These are phyloP conservation scores for Aspergillus brunneoviolaceus DNA, from an alignment of 2,329 filamentous ascomycete species.

Conservation along the genomic window DNA sequence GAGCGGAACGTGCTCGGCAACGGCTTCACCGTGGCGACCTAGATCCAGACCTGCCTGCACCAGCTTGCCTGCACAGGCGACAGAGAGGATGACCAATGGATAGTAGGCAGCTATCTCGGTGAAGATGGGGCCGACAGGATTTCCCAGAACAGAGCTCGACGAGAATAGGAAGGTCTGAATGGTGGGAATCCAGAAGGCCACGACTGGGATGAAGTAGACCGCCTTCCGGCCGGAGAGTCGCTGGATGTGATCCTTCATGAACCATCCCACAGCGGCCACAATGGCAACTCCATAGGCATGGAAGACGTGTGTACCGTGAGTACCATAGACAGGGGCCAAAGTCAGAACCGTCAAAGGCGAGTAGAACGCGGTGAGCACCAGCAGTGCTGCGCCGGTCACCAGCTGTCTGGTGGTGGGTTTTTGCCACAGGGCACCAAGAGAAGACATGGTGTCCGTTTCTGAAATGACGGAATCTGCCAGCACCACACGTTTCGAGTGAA, in stretches of 20 bases:
- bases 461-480: not conserved
- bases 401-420: slow-evolving; percentile 28
- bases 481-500: not conserved
- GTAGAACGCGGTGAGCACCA: slow-evolving; percentile 41
- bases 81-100: slow-evolving; percentile 64
- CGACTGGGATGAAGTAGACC: slow-evolving; percentile 62
- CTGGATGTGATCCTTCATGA: slow-evolving; percentile 58
- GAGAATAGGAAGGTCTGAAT: slow-evolving; percentile 71
- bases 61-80: slow-evolving; percentile 62
- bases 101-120: slow-evolving; percentile 74
- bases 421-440: slow-evolving; percentile 25
- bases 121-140: slow-evolving; percentile 69
- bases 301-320: slow-evolving; percentile 71
- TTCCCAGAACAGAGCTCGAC: slow-evolving; percentile 65
- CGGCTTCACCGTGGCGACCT: slow-evolving; percentile 53
- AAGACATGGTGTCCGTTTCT: slow-evolving; percentile 24
- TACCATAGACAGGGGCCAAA: slow-evolving; percentile 84
- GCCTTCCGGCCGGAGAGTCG: slow-evolving; percentile 51
- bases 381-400: slow-evolving; percentile 31
- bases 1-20: slow-evolving; percentile 65
- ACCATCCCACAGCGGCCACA: slow-evolving; percentile 70
- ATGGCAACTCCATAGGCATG: slow-evolving; percentile 67
- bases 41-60: slow-evolving; percentile 61
- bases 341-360: slow-evolving; percentile 59
- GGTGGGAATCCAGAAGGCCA: slow-evolving; percentile 73